A percentile compares a stretch with the other conserved stretches of the same genome.
phyloP scores from a whole-genome alignment of 495 filamentous ascomycete species.

The Penicillium subrubescens region DNA sequence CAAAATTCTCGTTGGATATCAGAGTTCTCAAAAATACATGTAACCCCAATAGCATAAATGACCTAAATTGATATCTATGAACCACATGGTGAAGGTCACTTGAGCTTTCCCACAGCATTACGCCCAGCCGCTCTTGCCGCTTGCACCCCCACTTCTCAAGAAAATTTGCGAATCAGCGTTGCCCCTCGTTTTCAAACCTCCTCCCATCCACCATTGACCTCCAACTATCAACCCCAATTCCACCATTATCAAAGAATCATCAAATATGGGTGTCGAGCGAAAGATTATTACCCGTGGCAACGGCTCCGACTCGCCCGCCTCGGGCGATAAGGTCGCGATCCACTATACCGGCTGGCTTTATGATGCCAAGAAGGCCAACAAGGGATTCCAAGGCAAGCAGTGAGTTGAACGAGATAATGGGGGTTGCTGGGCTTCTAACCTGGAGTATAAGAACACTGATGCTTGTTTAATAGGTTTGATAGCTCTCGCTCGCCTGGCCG shows the following conservation, averaged over 20 bases:
- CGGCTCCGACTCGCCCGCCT: constrained; percentile 54
- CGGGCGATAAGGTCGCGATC: constrained; percentile 73
- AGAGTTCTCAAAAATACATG: no score
- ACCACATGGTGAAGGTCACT: no score
- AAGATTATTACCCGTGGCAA: constrained; percentile 50
- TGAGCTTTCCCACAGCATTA: not conserved
- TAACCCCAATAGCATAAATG: no score
- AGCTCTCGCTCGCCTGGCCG: constrained; percentile 60
- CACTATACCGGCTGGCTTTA: constrained; percentile 84
- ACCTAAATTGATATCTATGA: no score
- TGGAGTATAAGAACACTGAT: not conserved
- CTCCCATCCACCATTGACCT: not conserved
- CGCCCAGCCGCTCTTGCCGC: not conserved
- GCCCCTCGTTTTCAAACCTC: constrained; percentile 6
- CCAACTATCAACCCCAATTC: not conserved
- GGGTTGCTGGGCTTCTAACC: not conserved
- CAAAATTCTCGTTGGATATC: no score
- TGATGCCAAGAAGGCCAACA: constrained; percentile 54
- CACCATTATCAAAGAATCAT: not conserved
- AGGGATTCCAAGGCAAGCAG: constrained; percentile 52
- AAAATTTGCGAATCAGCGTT: constrained; percentile 15
- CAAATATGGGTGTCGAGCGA: constrained; percentile 59
- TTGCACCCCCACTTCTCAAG: constrained; percentile 8
- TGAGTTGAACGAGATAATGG: constrained; percentile 27
- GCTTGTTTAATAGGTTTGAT: constrained; percentile 64